Evolutionary conservation across 2,329 filamentous ascomycete genomes (phyloP).

Genomic region (Scytalidium sp.): DNA sequence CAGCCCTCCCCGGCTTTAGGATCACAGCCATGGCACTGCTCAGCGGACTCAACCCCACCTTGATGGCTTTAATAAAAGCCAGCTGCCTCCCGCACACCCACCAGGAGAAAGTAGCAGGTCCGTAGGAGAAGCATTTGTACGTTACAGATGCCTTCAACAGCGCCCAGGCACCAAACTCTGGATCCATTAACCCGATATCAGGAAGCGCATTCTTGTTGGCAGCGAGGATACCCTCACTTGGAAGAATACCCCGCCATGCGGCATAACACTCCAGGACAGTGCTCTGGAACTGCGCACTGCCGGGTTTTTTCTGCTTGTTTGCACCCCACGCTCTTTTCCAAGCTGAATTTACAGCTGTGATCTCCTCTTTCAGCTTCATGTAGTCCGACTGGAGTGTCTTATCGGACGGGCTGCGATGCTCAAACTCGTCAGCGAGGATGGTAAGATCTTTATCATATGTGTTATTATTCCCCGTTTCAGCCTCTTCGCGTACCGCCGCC

Average conservation of each 20-base stretch:
- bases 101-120: constrained; percentile 18
- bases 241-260: background rate
- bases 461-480: no score
- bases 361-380: constrained; percentile 1
- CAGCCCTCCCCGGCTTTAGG: background rate
- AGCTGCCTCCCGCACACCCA: constrained; percentile 26
- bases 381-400: background rate
- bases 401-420: background rate
- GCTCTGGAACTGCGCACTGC: background rate
- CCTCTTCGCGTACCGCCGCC: no score
- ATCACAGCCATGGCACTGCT: background rate
- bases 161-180: constrained; percentile 33
- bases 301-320: background rate
- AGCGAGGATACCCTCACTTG: background rate
- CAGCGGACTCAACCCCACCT: background rate
- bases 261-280: background rate
- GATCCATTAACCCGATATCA: background rate
- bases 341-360: background rate
- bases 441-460: background rate
- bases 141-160: constrained; percentile 38
- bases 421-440: background rate
- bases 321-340: background rate
- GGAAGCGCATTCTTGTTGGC: background rate
- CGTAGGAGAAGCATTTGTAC: constrained; percentile 2
- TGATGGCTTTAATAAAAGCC: constrained; percentile 19